Conservation (phyloP, 257 asterid genomes). For the Nicotiana benthamiana region DNA sequence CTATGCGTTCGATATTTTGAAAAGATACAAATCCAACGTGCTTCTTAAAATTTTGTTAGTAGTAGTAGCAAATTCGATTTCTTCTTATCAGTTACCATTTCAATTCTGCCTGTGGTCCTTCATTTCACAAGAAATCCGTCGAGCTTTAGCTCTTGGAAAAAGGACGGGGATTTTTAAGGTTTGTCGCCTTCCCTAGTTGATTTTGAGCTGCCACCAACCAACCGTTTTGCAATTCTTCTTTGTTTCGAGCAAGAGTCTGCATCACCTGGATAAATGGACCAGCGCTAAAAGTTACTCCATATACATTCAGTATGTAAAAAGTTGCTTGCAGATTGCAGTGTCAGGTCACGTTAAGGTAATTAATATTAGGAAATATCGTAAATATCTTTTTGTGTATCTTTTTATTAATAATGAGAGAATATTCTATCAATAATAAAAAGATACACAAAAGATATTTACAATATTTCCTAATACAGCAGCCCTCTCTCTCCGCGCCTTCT, state of each 20-base stretch:
- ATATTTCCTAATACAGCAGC: too few relatives aligned
- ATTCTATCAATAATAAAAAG: too few relatives aligned
- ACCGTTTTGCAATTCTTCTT: constrained; percentile 54
- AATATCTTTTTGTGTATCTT: too few relatives aligned
- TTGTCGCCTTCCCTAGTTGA: background rate
- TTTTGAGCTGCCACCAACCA: constrained; percentile 18
- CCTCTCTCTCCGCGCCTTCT: too few relatives aligned
- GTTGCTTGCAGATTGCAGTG: background rate
- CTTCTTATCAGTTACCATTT: background rate
- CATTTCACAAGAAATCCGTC: background rate
- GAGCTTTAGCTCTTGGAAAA: background rate
- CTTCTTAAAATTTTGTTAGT: background rate
- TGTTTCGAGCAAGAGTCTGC: constrained; percentile 23
- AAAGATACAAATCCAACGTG: background rate
- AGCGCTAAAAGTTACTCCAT: background rate
- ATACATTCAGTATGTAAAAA: background rate
- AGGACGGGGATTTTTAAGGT: background rate
- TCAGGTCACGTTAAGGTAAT: background rate
- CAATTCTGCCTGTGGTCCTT: background rate
- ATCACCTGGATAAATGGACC: constrained; percentile 20
- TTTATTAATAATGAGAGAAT: too few relatives aligned
- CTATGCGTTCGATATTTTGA: background rate
- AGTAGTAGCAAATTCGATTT: background rate
- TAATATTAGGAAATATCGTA: too few relatives aligned
- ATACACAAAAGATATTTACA: too few relatives aligned